Evolutionary conservation across 345 rosid species (phyloP), one percentile per base, ranked within the genome.

Genomic region (Euphorbia pulcherrima): DNA sequence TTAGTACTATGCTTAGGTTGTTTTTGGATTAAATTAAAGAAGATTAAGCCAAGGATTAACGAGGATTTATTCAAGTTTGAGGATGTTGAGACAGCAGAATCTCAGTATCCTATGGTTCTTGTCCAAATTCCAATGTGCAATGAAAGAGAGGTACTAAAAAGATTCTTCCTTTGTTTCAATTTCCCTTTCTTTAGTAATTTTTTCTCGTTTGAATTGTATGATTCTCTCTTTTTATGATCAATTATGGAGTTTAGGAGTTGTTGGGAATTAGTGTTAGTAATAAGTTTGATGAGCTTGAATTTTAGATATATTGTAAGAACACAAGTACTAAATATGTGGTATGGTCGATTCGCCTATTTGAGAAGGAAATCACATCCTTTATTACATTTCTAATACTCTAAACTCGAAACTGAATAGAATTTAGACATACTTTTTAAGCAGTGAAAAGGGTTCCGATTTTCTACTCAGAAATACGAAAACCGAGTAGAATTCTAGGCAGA

Each of bases 111-210:
- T 35, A 86, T 79, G 92, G 91, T 86, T 81, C 96, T 90, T 76
- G 93, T 90, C 75, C 96, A 89, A 80, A 87, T 89, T 27, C 96
- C 96, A 48, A 89, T 89, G 92, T 86, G 90, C 59, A 90, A 90
- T 51, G 96, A 90, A 66, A 88, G 79, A 68, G 91, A 87, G 91
- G 93, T 87, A 79, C 73, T 2, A n/a, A 39, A 27, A 68, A 64
- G 51, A 41, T 50, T 62, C 21, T 28, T 35, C 33, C 40, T 5
- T 33, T 2, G 3, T 7, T 24, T 54, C 14, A n/a, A n/a, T 30
- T 39, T 2, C 16, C 13, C 27, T 65, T 2, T 64, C 2, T 60
- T 46, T 7, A 30, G 20, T 37, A 12, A 14, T 40, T 29, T 50
- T 16, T 9, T 62, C 60, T 69, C 62, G 24, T 6, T 71, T 40